Conservation (phyloP, 495 filamentous ascomycete species). For the Talaromyces stipitatus region DNA sequence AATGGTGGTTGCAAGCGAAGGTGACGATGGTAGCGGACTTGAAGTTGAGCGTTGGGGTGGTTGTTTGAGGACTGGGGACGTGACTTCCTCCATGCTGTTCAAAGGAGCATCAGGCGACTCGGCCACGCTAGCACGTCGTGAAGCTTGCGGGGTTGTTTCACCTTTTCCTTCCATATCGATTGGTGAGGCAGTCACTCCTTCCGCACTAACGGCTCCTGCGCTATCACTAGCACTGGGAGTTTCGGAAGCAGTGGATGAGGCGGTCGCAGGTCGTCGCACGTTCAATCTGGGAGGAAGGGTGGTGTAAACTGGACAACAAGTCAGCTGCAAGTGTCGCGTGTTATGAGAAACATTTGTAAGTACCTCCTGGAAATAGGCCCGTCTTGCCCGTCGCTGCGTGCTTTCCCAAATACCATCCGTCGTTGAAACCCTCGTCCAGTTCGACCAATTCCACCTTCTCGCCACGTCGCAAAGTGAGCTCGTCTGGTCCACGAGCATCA, state of each 20-base stretch:
- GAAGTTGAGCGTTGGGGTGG: conserved; percentile 37
- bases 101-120: conserved; percentile 19
- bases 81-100: conserved; percentile 13
- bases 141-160: conserved; percentile 41
- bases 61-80: conserved; percentile 12
- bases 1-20: conserved; percentile 30
- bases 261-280: conserved; percentile 4
- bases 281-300: conserved; percentile 18
- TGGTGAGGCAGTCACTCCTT: conserved; percentile 15
- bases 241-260: conserved; percentile 2
- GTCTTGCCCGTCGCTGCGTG: conserved; percentile 66
- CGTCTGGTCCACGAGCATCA: conserved; percentile 79
- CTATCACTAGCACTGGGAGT: neutral
- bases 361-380: conserved; percentile 88
- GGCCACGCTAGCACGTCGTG: conserved; percentile 34
- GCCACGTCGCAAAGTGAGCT: conserved; percentile 79
- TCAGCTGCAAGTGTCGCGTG: neutral
- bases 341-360: conserved; percentile 10
- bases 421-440: conserved; percentile 93
- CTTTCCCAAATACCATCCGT: conserved; percentile 94
- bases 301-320: conserved; percentile 24
- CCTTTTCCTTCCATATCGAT: conserved; percentile 21
- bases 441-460: conserved; percentile 89
- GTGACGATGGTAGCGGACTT: conserved; percentile 31
- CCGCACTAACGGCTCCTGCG: neutral